Evolutionary conservation across 129 eudicot genomes (phyloP), one percentile per base, ranked within the genome.

Genomic region (Saposhnikovia divaricata): DNA sequence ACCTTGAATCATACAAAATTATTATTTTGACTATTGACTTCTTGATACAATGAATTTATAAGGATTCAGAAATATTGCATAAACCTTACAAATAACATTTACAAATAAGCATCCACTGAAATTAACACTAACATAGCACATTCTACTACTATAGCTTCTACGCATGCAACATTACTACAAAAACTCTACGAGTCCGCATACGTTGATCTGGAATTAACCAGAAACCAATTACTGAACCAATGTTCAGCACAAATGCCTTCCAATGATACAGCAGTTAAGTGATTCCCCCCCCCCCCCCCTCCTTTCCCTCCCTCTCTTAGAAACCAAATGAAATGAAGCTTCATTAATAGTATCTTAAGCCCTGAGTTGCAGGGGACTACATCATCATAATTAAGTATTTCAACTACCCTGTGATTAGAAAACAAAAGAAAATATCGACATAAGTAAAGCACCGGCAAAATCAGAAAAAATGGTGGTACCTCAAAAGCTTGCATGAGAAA

Each of bases 401-500:
- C 19, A 28, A 12, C 72, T 65, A 27, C 19, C 7, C 72, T 65
- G 19, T 11, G 34, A 65, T 28, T 9, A 65, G 72, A 27, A 65
- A 27, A 57, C 12, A 38, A 65, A 27, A 65, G 19, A 28, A 65
- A 27, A 11, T 13, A 13, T 63, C 6, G 25, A 63, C 8, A 63
- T 63, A 4, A n/a, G 37, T 3, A 25, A 63, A 8, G 37, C 37
- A 65, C 6, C 40, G 28, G 8, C 2, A 9, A 12, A 27, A 28
- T 27, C 6, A 34, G 9, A 27, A 47, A 47, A 46, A 47, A 47
- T 6, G 34, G 37, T 75, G 55, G 25, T 93, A 93, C 98, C 98
- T 96, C 99, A 81, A 96, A 96, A 76, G 90, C 88, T 81, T 90
- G 89, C 99, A 95, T 95, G 83, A 95, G 81, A 82, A 95, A 95